Base-by-base conservation (phyloP, 768 basidiomycete species). In the Kondoa subrosea region DNA sequence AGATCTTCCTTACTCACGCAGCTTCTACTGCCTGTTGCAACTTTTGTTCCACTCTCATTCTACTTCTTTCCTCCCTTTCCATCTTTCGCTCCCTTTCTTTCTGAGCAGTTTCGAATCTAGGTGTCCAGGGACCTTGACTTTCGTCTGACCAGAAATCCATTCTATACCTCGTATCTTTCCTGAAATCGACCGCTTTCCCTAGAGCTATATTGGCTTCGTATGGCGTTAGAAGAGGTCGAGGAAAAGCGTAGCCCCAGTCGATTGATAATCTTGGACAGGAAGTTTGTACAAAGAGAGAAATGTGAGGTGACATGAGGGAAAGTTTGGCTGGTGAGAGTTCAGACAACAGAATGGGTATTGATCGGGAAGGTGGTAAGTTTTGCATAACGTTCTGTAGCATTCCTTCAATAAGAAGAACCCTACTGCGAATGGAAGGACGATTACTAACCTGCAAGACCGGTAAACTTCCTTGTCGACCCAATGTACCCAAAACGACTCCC, bases 191-290 rank as follows among this genome's bases (percentile, higher is more conserved):
- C 16, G 66, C 78, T 64, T 81, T 81, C 0, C 88, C 89, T 1
- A 95, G 80, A 14, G 86, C 91, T 1, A 97, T 88, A 2, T 86
- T 84, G 0, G 88, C 86, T 77, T 97, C 95, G 75, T 96, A 99
- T 0, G 93, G 91, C 73, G 86, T 91, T 34, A 99, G 78, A 62
- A 97, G 79, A 1, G 95, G 95, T 26, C 82, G 80, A 66, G 86
- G 81, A 78, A 99, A 99, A 0, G 93, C 95, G 74, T 92, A 92
- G 2, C 95, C 95, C 95, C 95, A 99, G 75, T 99, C 95, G 67
- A 97, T 97, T 21, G 89, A 91, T 65, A 99, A 79, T 29, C 95
- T 85, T 1, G 95, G 95, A 77, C 95, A 97, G 0, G 91, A 89
- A 1, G 95, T 99, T 76, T 97, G 95, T 21, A 97, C 83, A 76